Evolutionary conservation across 108 stramenopile species (phyloP).

Genomic region (Nitzschia inconspicua): DNA sequence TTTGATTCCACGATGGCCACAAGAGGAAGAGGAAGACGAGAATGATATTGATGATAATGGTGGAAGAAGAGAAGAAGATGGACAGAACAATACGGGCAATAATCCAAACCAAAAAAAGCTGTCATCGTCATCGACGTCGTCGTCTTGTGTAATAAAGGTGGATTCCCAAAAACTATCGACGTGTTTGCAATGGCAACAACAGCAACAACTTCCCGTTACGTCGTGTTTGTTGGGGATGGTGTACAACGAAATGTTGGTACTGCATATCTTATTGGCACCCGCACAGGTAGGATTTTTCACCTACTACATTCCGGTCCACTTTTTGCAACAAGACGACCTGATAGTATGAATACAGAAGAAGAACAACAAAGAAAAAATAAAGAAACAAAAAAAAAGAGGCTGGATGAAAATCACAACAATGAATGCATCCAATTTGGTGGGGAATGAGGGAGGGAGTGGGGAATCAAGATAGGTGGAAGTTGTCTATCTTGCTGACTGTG

Average conservation of each 20-base stretch:
- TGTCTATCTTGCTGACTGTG: too few relatives aligned
- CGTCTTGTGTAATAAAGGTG: conserved; percentile 69
- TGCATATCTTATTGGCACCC: conserved; percentile 72
- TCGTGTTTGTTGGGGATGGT: conserved; percentile 77
- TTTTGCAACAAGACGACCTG: conserved; percentile 24
- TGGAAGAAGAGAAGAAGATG: conserved; percentile 14
- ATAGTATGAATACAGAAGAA: too few relatives aligned
- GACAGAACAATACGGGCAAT: background rate
- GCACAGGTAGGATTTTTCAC: conserved; percentile 74
- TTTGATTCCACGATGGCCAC: conserved; percentile 19
- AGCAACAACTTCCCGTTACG: conserved; percentile 35
- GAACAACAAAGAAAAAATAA: too few relatives aligned
- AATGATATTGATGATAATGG: background rate
- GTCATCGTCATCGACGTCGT: too few relatives aligned
- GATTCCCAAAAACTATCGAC: conserved; percentile 72
- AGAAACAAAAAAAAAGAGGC: too few relatives aligned
- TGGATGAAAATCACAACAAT: too few relatives aligned
- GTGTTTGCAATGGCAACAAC: conserved; percentile 70
- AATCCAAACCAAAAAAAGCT: too few relatives aligned
- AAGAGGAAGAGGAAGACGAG: conserved; percentile 8
- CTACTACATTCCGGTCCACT: conserved; percentile 76
- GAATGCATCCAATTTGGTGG: too few relatives aligned
- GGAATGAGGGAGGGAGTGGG: too few relatives aligned
- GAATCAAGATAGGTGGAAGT: too few relatives aligned
- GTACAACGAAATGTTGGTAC: conserved; percentile 79